phyloP scores from a whole-genome alignment of 371 early-diverging fungal species.

The Paraphysoderma sedebokerense region DNA sequence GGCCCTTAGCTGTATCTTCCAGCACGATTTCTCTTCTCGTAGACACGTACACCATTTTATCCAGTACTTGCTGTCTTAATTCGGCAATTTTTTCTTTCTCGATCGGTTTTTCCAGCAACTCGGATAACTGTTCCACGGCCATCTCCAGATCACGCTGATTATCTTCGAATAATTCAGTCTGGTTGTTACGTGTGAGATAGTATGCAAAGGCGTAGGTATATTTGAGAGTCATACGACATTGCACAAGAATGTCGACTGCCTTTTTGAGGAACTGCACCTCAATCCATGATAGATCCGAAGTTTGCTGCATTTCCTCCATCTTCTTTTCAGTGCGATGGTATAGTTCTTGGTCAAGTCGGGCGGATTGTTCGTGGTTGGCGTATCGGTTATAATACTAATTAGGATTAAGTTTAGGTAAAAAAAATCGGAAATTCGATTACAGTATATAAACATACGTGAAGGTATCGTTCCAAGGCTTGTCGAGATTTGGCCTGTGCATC shows the following conservation, averaged over 20 bases:
- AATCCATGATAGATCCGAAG: conserved; percentile 86
- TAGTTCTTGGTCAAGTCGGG: conserved; percentile 71
- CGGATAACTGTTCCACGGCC: conserved; percentile 82
- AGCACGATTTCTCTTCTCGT: conserved; percentile 53
- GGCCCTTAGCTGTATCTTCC: conserved; percentile 57
- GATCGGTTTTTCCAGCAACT: conserved; percentile 65
- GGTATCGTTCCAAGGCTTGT: conserved; percentile 74
- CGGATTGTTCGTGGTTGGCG: conserved; percentile 91
- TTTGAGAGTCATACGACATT: conserved; percentile 75
- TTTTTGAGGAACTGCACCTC: conserved; percentile 91
- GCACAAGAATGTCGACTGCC: conserved; percentile 73
- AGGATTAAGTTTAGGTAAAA: not conserved
- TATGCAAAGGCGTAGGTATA: conserved; percentile 96
- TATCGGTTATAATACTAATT: conserved; percentile 84
- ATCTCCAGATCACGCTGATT: conserved; percentile 91
- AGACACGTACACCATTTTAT: conserved; percentile 65
- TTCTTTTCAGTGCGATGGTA: conserved; percentile 76
- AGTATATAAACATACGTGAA: conserved; percentile 49
- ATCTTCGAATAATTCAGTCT: conserved; percentile 85
- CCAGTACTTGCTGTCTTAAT: conserved; percentile 53
- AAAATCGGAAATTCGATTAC: not conserved
- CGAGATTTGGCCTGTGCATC: conserved; percentile 73
- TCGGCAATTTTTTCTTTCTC: conserved; percentile 54
- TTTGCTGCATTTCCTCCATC: conserved; percentile 88
- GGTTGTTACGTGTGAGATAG: conserved; percentile 68